These are phyloP conservation scores for Quercus phellos DNA, from an alignment of 331 rosid species.

Conservation along the genomic window DNA sequence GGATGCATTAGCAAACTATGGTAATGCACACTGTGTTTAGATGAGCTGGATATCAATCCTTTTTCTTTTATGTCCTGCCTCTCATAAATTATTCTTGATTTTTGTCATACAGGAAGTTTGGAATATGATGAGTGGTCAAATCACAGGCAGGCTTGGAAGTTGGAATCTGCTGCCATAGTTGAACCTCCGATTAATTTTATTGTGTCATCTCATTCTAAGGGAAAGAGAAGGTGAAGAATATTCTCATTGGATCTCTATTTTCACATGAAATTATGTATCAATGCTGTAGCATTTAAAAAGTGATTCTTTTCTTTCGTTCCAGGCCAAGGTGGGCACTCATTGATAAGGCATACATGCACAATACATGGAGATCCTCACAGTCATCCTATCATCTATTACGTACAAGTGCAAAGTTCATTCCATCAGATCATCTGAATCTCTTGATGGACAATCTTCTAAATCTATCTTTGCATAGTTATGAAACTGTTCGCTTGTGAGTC, in stretches of 20 bases:
- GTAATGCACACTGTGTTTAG: slow-evolving; percentile 36
- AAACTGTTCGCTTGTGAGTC: slow-evolving; percentile 93
- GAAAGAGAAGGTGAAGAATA: slow-evolving; percentile 70
- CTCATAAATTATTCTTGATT: slow-evolving; percentile 3
- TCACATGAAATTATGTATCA: slow-evolving; percentile 10
- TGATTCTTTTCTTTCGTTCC: slow-evolving; percentile 20
- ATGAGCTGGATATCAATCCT: neutral
- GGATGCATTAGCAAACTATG: slow-evolving; percentile 94
- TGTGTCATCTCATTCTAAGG: slow-evolving; percentile 73
- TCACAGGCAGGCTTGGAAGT: slow-evolving; percentile 98
- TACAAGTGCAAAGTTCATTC: slow-evolving; percentile 55
- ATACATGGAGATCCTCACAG: slow-evolving; percentile 97
- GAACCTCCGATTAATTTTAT: slow-evolving; percentile 90
- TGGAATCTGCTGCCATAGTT: slow-evolving; percentile 89
- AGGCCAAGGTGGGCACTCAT: slow-evolving; percentile 99
- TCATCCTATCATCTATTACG: slow-evolving; percentile 84
- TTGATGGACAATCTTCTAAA: slow-evolving; percentile 78
- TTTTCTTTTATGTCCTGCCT: slow-evolving; percentile 11
- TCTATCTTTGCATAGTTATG: slow-evolving; percentile 82
- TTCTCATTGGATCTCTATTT: slow-evolving; percentile 10
- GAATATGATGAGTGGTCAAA: slow-evolving; percentile 96
- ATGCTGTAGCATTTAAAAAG: slow-evolving; percentile 5
- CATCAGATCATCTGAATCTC: slow-evolving; percentile 70
- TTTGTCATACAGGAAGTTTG: slow-evolving; percentile 60
- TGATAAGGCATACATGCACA: slow-evolving; percentile 95